Evolutionary conservation across 805 yeast genomes (phyloP).

Genomic region (Lachancea kluyveri): DNA sequence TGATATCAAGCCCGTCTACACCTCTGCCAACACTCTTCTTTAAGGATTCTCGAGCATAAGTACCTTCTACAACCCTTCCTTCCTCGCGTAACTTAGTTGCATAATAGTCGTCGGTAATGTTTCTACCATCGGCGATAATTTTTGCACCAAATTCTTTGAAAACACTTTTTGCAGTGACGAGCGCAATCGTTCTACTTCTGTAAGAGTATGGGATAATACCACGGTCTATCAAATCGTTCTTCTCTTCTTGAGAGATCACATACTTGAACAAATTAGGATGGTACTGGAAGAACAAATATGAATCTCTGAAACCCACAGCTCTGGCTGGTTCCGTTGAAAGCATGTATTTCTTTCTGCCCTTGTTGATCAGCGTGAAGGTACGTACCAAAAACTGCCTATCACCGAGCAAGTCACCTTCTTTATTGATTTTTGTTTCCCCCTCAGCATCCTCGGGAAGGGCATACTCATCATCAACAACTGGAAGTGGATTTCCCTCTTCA

Average conservation of each 20-base stretch:
- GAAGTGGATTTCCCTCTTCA: slow-evolving; percentile 61
- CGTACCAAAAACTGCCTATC: slow-evolving; percentile 70
- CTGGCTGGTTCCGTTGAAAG: slow-evolving; percentile 95
- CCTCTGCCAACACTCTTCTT: slow-evolving; percentile 10
- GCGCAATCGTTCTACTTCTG: slow-evolving; percentile 81
- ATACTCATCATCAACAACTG: slow-evolving; percentile 69
- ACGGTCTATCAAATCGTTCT: slow-evolving; percentile 73
- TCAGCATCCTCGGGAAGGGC: slow-evolving; percentile 67
- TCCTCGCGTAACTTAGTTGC: slow-evolving; percentile 45
- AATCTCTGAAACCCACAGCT: slow-evolving; percentile 88
- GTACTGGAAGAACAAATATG: slow-evolving; percentile 82
- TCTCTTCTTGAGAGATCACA: slow-evolving; percentile 68
- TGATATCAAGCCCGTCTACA: slow-evolving; percentile 12
- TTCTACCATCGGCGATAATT: slow-evolving; percentile 71
- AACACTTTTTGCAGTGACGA: slow-evolving; percentile 85
- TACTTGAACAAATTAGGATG: slow-evolving; percentile 72
- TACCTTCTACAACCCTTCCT: slow-evolving; percentile 66
- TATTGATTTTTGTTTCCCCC: slow-evolving; percentile 71
- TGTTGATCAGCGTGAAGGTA: slow-evolving; percentile 49
- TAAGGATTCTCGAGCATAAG: slow-evolving; percentile 27
- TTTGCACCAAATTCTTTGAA: slow-evolving; percentile 90
- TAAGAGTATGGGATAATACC: slow-evolving; percentile 83
- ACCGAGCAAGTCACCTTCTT: slow-evolving; percentile 59
- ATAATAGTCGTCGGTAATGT: slow-evolving; percentile 84
- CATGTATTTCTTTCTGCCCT: slow-evolving; percentile 74